A percentile compares a stretch with the other conserved stretches of the same genome.
Conservation (phyloP, 176 grass and related monocot genomes). For the Carex myosuroides region DNA sequence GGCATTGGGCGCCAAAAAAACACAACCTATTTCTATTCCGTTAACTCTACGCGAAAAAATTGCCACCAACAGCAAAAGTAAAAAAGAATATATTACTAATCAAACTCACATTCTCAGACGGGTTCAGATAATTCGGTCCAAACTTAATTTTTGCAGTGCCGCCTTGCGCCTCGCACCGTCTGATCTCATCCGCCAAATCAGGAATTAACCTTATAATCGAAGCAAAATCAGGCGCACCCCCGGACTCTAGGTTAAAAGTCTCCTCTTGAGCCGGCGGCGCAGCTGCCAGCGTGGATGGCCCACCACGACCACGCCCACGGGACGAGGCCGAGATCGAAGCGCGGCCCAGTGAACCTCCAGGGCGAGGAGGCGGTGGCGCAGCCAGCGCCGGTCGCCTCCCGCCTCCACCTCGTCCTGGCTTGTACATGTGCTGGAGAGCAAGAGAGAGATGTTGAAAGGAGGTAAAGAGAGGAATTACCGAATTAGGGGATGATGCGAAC, state of each 20-base stretch:
- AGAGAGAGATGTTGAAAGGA: slow-evolving; percentile 10
- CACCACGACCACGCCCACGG: slow-evolving; percentile 21
- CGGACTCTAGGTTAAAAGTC: slow-evolving; percentile 63
- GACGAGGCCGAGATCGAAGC: background rate
- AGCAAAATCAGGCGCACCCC: slow-evolving; percentile 51
- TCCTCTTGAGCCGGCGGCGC: slow-evolving; percentile 42
- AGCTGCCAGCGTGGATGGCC: background rate
- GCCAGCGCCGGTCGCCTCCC: slow-evolving; percentile 17
- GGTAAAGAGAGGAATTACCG: background rate
- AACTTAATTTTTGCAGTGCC: slow-evolving; percentile 80
- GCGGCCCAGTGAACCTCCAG: slow-evolving; percentile 4
- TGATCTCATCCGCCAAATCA: slow-evolving; percentile 95
- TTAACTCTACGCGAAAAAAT: slow-evolving; percentile 5
- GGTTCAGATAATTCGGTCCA: slow-evolving; percentile 48
- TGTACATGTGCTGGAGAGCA: slow-evolving; percentile 39
- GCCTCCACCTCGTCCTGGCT: slow-evolving; percentile 50
- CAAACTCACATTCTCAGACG: slow-evolving; percentile 70
- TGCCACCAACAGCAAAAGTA: background rate
- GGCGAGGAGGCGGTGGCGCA: slow-evolving; percentile 16
- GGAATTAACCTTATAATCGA: slow-evolving; percentile 77
- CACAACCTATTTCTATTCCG: background rate
- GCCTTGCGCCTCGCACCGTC: slow-evolving; percentile 73
- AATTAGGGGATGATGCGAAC: slow-evolving; percentile 23
- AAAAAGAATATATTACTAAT: background rate
- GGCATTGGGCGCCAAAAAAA: background rate